Base-by-base conservation (phyloP, 768 basidiomycete species). In the Lentinus brumalis region DNA sequence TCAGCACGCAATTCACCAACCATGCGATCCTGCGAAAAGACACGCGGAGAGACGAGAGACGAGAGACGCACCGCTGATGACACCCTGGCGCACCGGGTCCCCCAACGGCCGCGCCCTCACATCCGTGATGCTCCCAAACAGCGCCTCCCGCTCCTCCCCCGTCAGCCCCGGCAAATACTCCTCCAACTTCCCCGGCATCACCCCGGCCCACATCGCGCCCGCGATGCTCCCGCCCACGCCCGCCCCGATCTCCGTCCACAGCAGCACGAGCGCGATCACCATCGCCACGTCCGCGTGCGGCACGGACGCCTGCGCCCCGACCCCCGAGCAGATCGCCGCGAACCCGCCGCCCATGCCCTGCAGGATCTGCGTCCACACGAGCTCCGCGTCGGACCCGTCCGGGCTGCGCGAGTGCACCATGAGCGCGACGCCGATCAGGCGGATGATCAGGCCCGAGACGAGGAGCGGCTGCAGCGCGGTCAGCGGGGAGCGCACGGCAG, bases 281-380 rank as follows among this genome's bases (percentile, higher is more conserved):
- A 76, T 77, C 1, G 80, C 81, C 40, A 83, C 76, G 60, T 83
- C 80, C 45, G 71, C 69, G 67, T 83, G 81, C 11, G 79, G 73
- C 11, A 83, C 81, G 16, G 76, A 72, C 16, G 79, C 80, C 64
- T 81, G 81, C 12, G 78, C 73, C 4, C 75, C 77, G 32, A 79
- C 77, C 53, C 74, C 74, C 54, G 74, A 74, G 31, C 75, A 69
- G 55, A 78, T 73, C 53, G 77, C 76, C 39, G 80, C 80, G 72
- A 83, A 75, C 51, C 81, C 81, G 42, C 83, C 83, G 32, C 83
- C 84, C 11, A 78, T 61, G 49, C 81, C 82, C 63, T 81, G 80
- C 40, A 84, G 71, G 55, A 83, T 63, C 67, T 83, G 83, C 16
- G 76, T 77, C 62, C 77, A 70, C 51, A 84, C 78, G 57, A 84